Percentiles rank a stretch among this genome's conserved stretches.
phyloP scores from a whole-genome alignment of 116 monocot species.

The Phalaenopsis hybrid region DNA sequence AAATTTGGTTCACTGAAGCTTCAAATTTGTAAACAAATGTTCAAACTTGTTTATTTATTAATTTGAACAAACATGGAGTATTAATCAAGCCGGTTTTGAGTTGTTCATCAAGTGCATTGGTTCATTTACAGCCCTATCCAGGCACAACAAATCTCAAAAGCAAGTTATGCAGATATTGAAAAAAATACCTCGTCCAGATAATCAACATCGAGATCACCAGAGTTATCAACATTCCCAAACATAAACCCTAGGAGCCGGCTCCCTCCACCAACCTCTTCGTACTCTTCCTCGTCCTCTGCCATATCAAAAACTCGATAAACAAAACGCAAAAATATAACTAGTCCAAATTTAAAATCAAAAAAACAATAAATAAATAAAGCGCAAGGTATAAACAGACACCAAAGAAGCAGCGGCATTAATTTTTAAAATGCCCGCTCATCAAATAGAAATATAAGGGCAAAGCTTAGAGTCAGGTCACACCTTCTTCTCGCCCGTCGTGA shows the following conservation, averaged over 20 bases:
- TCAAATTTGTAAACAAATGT: too few species aligned
- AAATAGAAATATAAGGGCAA: not conserved
- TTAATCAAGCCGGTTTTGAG: too few species aligned
- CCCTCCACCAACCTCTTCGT: slow-evolving; percentile 54
- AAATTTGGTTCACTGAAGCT: too few species aligned
- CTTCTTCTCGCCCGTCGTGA: slow-evolving; percentile 6
- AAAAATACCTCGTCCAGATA: slow-evolving; percentile 86
- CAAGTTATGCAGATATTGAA: not conserved
- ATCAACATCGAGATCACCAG: slow-evolving; percentile 90
- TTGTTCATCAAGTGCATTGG: too few species aligned
- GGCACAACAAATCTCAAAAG: not conserved
- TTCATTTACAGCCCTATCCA: not conserved
- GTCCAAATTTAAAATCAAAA: not conserved
- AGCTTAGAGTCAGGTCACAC: not conserved
- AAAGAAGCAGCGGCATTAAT: not conserved
- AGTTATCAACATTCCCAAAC: slow-evolving; percentile 91
- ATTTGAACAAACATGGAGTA: too few species aligned
- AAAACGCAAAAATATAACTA: not conserved
- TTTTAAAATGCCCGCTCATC: not conserved
- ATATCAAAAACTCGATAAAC: slow-evolving; percentile 4
- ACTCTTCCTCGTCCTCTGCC: slow-evolving; percentile 59
- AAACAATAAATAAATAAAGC: not conserved
- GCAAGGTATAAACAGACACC: not conserved
- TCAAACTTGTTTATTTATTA: too few species aligned
- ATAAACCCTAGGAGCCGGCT: slow-evolving; percentile 86